Conservation (phyloP, 2,329 filamentous ascomycete genomes). For the Biscogniauxia marginata region DNA sequence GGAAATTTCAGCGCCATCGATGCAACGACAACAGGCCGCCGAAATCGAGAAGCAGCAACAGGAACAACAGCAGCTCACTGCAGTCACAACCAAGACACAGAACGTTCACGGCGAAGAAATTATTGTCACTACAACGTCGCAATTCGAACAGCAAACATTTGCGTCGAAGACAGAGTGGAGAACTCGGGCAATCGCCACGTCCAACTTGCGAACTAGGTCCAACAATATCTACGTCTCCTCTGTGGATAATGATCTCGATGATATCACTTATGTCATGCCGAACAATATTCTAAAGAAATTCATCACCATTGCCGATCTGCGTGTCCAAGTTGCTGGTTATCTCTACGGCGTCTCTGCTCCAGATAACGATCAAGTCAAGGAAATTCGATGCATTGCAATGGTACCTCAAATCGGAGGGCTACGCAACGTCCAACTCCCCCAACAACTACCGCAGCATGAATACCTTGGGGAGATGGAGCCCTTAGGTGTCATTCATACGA, state of each 20-base stretch:
- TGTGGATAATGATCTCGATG: slow-evolving; percentile 86
- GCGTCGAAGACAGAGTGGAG: slow-evolving; percentile 99
- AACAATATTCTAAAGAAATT: slow-evolving; percentile 99
- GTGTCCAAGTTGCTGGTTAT: slow-evolving; percentile 94
- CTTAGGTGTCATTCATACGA: slow-evolving; percentile 91
- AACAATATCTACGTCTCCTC: slow-evolving; percentile 99
- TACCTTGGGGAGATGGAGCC: slow-evolving; percentile 85
- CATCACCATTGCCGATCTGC: slow-evolving; percentile 94
- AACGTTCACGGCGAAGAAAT: slow-evolving; percentile 97
- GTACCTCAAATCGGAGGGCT: slow-evolving; percentile 94
- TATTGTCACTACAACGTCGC: slow-evolving; percentile 95
- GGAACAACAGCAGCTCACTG: slow-evolving; percentile 93
- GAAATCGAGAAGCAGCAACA: slow-evolving; percentile 99
- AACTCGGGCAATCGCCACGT: slow-evolving; percentile 92
- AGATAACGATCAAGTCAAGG: slow-evolving; percentile 96
- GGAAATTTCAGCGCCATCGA: slow-evolving; percentile 97
- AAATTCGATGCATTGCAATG: slow-evolving; percentile 95
- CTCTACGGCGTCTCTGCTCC: slow-evolving; percentile 89
- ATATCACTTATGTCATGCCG: slow-evolving; percentile 96
- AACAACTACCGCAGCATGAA: slow-evolving; percentile 88
- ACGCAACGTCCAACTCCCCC: slow-evolving; percentile 85
- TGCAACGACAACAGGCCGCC: slow-evolving; percentile 97
- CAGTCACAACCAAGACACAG: slow-evolving; percentile 96
- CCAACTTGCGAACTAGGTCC: slow-evolving; percentile 86
- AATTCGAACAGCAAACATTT: slow-evolving; percentile 97